These are phyloP conservation scores for Coffea humblotiana DNA, from an alignment of 305 asterid genomes.

Conservation along the genomic window DNA sequence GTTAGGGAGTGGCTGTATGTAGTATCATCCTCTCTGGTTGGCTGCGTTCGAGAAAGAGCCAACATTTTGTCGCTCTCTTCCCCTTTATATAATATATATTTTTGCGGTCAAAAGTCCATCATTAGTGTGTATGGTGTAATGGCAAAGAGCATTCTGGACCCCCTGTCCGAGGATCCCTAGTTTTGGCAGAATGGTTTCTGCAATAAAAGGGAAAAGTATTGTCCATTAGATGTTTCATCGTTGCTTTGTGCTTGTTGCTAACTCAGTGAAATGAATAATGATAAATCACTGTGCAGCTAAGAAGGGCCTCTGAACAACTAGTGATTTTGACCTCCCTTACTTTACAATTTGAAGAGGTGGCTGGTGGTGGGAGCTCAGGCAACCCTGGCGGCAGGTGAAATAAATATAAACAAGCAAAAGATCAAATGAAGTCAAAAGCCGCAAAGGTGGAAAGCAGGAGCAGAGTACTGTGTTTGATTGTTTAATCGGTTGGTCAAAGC, in stretches of 20 bases:
- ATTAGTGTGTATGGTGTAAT: not conserved
- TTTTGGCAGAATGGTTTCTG: not conserved
- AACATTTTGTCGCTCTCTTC: slow-evolving; percentile 43
- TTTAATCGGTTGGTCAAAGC: not conserved
- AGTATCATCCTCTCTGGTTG: slow-evolving; percentile 21
- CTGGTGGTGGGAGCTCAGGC: slow-evolving; percentile 3
- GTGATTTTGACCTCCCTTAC: not conserved
- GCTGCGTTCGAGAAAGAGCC: slow-evolving; percentile 32
- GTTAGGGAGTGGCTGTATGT: slow-evolving; percentile 41
- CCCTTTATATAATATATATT: slow-evolving; percentile 29
- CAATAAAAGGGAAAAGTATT: not conserved
- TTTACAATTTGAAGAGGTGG: not conserved
- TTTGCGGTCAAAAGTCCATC: not conserved
- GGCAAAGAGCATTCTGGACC: not conserved
- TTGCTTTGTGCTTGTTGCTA: not conserved
- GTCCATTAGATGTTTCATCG: not conserved
- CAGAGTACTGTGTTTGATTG: not conserved
- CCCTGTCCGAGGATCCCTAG: not conserved
- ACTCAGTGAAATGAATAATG: not conserved
- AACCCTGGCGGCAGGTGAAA: not conserved
- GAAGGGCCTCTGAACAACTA: not conserved
- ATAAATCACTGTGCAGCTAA: not conserved
- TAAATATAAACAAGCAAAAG: not conserved
- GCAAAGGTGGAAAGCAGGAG: not conserved
- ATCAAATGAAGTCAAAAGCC: not conserved